A percentile compares a stretch with the other conserved stretches of the same genome.
Evolutionary conservation across 345 rosid species (phyloP).

Genomic region (Gossypium australe): DNA sequence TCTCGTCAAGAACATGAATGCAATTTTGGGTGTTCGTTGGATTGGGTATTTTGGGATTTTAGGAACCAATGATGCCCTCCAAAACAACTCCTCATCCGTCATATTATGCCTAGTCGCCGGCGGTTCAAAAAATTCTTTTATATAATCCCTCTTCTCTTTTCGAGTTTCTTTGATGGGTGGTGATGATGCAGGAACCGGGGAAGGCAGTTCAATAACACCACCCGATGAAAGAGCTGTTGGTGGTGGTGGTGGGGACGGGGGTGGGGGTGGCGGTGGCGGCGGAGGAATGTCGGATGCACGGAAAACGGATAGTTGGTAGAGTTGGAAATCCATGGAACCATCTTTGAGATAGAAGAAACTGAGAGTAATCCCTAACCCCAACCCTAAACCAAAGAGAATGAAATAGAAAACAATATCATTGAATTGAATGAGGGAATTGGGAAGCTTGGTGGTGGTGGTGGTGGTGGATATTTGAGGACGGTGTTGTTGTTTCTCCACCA

Average conservation of each 20-base stretch:
- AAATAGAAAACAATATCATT: neutral
- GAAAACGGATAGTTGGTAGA: neutral
- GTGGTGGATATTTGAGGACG: neutral
- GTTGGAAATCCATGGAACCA: neutral
- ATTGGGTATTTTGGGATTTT: constrained; percentile 24
- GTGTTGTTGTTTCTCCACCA: neutral
- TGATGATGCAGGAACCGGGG: neutral
- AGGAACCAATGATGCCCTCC: constrained; percentile 55
- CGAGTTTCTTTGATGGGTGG: too few species aligned
- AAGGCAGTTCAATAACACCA: neutral
- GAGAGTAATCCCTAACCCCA: constrained; percentile 5
- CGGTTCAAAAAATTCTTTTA: constrained; percentile 24
- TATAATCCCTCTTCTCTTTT: neutral
- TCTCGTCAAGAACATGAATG: constrained; percentile 79
- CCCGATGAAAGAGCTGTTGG: neutral
- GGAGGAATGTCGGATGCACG: neutral
- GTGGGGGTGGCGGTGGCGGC: neutral
- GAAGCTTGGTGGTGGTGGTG: neutral
- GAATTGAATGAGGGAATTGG: neutral
- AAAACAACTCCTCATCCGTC: constrained; percentile 53
- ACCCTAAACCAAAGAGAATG: neutral
- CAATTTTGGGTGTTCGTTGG: constrained; percentile 54
- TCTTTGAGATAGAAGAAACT: constrained; percentile 8
- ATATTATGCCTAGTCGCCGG: constrained; percentile 46
- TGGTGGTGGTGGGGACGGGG: neutral